Evolutionary conservation across 176 grass and related monocot genomes (phyloP).

Genomic region (Aegilops sharonensis): DNA sequence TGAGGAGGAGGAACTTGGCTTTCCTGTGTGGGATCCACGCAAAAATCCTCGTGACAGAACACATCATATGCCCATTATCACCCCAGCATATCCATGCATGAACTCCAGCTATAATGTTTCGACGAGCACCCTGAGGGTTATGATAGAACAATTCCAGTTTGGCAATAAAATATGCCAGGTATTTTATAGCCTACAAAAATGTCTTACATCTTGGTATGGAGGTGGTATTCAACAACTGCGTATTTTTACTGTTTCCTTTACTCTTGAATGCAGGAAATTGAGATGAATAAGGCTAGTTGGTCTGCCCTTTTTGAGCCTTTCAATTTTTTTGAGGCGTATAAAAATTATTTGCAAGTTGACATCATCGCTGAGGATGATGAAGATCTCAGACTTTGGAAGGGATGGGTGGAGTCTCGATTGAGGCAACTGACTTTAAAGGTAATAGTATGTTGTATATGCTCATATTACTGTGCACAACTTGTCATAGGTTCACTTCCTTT

Average conservation of each 20-base stretch:
- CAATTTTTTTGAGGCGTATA: conserved; percentile 88
- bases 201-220: no score
- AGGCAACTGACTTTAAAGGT: conserved; percentile 96
- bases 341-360: conserved; percentile 97
- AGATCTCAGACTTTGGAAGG: conserved; percentile 97
- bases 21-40: conserved; percentile 92
- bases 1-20: conserved; percentile 85
- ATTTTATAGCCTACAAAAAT: neutral
- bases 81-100: conserved; percentile 97
- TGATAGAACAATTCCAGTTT: conserved; percentile 85
- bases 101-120: conserved; percentile 99
- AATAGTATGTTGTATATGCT: neutral
- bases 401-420: conserved; percentile 92
- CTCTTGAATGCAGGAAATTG: conserved; percentile 71
- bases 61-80: conserved; percentile 98
- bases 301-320: conserved; percentile 73
- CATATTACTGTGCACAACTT: neutral
- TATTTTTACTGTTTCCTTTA: conserved; percentile 10
- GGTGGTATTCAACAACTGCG: conserved; percentile 10
- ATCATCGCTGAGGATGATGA: conserved; percentile 67
- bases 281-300: conserved; percentile 83
- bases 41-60: conserved; percentile 79
- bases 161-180: conserved; percentile 90
- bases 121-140: conserved; percentile 87
- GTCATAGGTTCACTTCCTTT: neutral